Evolutionary conservation across 163 green algal genomes (phyloP).

Genomic region (Scenedesmus sp.): DNA sequence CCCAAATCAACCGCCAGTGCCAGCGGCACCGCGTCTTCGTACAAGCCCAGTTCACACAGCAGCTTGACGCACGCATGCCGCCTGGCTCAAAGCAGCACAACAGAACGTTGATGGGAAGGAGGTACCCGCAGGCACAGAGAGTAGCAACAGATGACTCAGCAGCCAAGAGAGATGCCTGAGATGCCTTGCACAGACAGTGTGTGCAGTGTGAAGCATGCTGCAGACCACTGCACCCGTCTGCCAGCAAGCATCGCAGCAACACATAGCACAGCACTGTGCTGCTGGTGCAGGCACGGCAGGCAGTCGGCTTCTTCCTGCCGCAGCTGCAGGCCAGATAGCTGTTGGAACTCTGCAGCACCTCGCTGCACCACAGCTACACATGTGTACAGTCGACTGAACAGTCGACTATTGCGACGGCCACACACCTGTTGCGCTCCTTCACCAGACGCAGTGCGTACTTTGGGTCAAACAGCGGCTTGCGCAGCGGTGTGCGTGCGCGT

Average conservation of each 20-base stretch:
- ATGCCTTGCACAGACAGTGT: neutral
- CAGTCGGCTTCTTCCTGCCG: neutral
- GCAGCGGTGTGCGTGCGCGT: constrained; percentile 53
- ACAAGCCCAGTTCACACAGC: constrained; percentile 87
- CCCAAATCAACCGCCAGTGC: constrained; percentile 85
- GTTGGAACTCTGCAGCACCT: neutral
- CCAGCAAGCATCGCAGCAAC: too few relatives aligned
- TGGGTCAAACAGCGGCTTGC: constrained; percentile 83
- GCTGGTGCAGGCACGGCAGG: neutral
- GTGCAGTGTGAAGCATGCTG: too few relatives aligned
- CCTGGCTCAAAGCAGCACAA: constrained; percentile 42
- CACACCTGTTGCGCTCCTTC: constrained; percentile 64
- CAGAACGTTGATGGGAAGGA: neutral
- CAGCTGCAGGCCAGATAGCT: neutral
- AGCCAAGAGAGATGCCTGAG: neutral
- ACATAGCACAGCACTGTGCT: neutral
- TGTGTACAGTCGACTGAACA: too few relatives aligned
- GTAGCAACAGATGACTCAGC: neutral
- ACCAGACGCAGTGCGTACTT: constrained; percentile 89
- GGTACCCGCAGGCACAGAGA: neutral
- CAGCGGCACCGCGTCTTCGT: constrained; percentile 88
- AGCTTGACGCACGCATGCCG: constrained; percentile 84
- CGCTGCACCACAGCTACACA: neutral
- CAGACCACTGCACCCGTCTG: too few relatives aligned
- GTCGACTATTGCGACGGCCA: neutral